Evolutionary conservation across 495 filamentous ascomycete genomes (phyloP), one percentile per base, ranked within the genome.

Genomic region (Entonaema liquescens): DNA sequence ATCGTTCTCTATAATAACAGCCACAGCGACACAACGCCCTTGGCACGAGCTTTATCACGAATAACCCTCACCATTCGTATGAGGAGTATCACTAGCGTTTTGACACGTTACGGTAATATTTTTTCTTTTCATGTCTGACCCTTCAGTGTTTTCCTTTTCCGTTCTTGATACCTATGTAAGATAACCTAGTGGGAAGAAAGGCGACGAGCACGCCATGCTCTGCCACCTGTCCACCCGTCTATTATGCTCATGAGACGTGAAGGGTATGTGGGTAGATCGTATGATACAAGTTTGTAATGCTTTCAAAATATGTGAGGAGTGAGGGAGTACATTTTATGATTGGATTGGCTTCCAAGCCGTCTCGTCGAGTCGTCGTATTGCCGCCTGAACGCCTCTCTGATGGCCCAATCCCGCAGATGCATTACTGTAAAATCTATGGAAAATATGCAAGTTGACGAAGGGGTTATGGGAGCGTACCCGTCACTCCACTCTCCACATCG

Each of bases 391-490:
- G 71, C 71, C 71, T 67, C 57, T 67, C 62, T 64, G 67, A 67
- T 70, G 71, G 63, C 54, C 71, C 71, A 67, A 71, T 73, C 71
- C 71, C 62, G 71, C 67, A 64, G 57, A 74, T 74, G 71, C 67
- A 67, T 74, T 71, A 55, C 71, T 67, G 53, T 73, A 63, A 47
- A n/a, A 54, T 67, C 57, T 74, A 65, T 70, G 28, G 29, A 36
- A 63, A 69, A 60, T 71, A 70, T 74, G 67, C 71, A 71, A 53
- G 71, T 53, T 55, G 63, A 71, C 57, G 66, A 67, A 71, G 71
- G 69, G 66, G 67, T 38, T 71, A 62, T 71, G 47, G 62, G 62
- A 67, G 50, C 52, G 62, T 63, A 42, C 53, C 62, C 36, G 62
- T 68, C 60, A 47, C 71, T 62, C 67, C 68, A 29, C 35, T 44